Base-by-base conservation (phyloP, 1,139 yeast species). In the Tardiomyces blankii region DNA sequence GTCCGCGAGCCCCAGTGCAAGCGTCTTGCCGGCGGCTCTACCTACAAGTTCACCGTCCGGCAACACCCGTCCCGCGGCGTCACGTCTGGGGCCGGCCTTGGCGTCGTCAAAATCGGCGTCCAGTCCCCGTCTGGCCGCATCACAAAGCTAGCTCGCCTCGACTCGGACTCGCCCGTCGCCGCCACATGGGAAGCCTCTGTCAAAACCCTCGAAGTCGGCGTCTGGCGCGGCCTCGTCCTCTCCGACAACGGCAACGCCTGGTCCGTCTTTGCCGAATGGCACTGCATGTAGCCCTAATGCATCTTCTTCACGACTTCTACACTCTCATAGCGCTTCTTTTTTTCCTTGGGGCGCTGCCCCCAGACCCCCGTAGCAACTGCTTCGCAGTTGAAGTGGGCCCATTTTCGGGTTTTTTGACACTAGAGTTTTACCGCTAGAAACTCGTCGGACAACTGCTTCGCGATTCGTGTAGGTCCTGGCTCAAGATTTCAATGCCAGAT, bases 221-320 rank as follows among this genome's bases (percentile, higher is more conserved):
- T 73, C 27, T 91, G 95, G 83, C 73, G 89, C 45, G 93, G 91
- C 1, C 72, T 89, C 45, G 87, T 86, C 0, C 75, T 84, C 43
- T 82, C 89, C 8, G 93, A 86, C 55, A 75, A 81, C 43, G 88
- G 88, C 3, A 74, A 75, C 50, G 82, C 91, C 47, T 86, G 95
- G 89, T 83, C 88, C 57, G 88, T 85, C 6, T 87, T 86, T 65
- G 89, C 95, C 11, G 95, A 87, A 63, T 91, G 98, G 98, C 73
- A 73, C 41, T 83, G 93, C 61, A 54, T 61, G 38, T 69, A 57
- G 51, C 35, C 5, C 16, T 5, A 13, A 21, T 21, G 25, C 25
- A 21, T 21, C 7, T 21, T 21, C n/a, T n/a, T n/a, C n/a, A n/a
- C n/a, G n/a, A n/a, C n/a, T n/a, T n/a, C n/a, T n/a, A n/a, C n/a